Evolutionary conservation across 2,329 filamentous ascomycete species (phyloP), one percentile per base, ranked within the genome.

Genomic region (Colletotrichum neosansevieriae): DNA sequence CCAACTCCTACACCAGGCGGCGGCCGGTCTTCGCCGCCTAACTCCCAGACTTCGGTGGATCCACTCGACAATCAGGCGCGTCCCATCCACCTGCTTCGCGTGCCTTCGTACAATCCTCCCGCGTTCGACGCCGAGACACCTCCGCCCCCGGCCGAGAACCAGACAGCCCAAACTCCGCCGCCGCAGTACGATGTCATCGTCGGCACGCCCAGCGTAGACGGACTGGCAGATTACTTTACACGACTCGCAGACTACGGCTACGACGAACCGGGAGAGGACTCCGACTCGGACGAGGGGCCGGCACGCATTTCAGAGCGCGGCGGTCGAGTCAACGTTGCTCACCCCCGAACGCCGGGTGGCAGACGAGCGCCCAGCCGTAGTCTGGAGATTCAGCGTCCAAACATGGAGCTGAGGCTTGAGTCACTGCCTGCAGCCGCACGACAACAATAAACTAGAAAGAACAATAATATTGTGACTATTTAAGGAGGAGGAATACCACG

Each of bases 61-160:
- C 40, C 60, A 10, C 49, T 40, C 38, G 58, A 63, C 42, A 57
- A 44, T 1, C 80, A 85, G 7, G 82, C 87, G 40, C 87, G 94
- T 5, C 94, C 94, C 0, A 97, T 97, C 59, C 94, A 97, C 77
- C 85, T 97, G 2, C 80, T 97, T 36, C 90, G 94, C 24, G 87
- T 89, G 6, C 94, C 94, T 0, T 97, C 93, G 0, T 97, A 94
- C 80, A 94, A 94, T 67, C 94, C 94, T 2, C 94, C 94, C 0
- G 89, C 93, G 0, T 97, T 97, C 75, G 91, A 96, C 70, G 93
- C 93, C 5, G 92, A 97, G 60, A 86, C 89, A 5, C 90, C 92
- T 0, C 92, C 93, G 4, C 92, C 92, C 58, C 89, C 91, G 13
- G 62, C 59, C 24, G 67, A 53, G 2, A 70, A 80, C n/a, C 67